Evolutionary conservation across 2,329 filamentous ascomycete genomes (phyloP).

Genomic region (Hypoxylon sp.): DNA sequence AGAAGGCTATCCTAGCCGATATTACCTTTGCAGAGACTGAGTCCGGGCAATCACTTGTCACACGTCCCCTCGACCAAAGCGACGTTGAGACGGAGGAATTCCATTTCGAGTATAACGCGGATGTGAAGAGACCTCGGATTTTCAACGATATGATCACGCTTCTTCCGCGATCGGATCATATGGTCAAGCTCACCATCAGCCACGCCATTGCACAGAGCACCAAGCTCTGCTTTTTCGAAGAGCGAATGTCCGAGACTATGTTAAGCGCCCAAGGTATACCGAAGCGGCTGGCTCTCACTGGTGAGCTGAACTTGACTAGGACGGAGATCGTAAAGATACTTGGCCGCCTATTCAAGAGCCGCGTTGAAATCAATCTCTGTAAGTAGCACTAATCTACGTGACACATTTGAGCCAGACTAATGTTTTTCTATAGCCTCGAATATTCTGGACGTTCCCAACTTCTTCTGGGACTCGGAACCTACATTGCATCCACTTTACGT

Average conservation of each 20-base stretch:
- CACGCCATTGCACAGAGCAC: constrained; percentile 98
- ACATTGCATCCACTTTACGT: constrained; percentile 94
- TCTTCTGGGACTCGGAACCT: constrained; percentile 98
- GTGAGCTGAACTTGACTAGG: constrained; percentile 89
- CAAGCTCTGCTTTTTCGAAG: constrained; percentile 95
- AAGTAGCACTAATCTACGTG: constrained; percentile 58
- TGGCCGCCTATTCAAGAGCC: constrained; percentile 89
- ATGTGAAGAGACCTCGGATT: constrained; percentile 87
- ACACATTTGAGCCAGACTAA: constrained; percentile 41
- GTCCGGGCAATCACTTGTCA: constrained; percentile 75
- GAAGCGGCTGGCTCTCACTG: constrained; percentile 87
- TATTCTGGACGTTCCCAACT: constrained; percentile 94
- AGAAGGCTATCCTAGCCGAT: constrained; percentile 96
- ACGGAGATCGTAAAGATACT: constrained; percentile 94
- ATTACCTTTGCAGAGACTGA: constrained; percentile 86
- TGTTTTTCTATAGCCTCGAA: constrained; percentile 77
- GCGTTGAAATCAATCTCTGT: constrained; percentile 98
- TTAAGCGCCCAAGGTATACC: constrained; percentile 91
- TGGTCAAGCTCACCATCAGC: constrained; percentile 98
- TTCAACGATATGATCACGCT: constrained; percentile 99
- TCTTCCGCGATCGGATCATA: constrained; percentile 89
- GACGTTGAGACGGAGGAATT: constrained; percentile 99
- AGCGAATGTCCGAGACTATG: constrained; percentile 96
- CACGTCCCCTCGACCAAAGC: constrained; percentile 83
- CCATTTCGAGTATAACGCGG: constrained; percentile 94